These are phyloP conservation scores for Boletus rufocinnamomeus DNA, from an alignment of 768 basidiomycete species.

Conservation along the genomic window DNA sequence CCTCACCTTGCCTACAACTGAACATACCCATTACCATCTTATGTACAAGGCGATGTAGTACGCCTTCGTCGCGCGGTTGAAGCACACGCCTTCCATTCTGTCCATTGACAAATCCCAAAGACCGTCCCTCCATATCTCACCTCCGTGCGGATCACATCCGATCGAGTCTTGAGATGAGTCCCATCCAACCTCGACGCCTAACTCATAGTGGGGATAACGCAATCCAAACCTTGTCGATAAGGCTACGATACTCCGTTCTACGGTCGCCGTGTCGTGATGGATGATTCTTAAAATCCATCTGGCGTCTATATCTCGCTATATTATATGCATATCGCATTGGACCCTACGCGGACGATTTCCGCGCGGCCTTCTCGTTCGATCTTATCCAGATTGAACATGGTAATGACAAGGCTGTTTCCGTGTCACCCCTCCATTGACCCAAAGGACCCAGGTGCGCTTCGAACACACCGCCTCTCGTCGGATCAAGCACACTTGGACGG, in stretches of 20 bases:
- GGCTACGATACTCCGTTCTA: conserved; percentile 10
- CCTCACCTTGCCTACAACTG: neutral
- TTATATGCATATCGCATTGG: conserved; percentile 20
- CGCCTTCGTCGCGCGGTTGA: conserved; percentile 1
- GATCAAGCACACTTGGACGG: conserved; percentile 14
- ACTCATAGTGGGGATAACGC: conserved; percentile 11
- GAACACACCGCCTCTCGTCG: conserved; percentile 5
- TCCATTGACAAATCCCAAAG: neutral
- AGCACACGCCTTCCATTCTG: conserved; percentile 25
- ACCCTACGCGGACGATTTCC: conserved; percentile 26
- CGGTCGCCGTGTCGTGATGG: conserved; percentile 10
- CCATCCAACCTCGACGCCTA: neutral
- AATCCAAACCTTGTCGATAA: conserved; percentile 20
- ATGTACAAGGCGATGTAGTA: conserved; percentile 17
- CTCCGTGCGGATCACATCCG: conserved; percentile 24
- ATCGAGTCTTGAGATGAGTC: conserved; percentile 5
- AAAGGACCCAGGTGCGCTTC: neutral
- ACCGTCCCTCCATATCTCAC: conserved; percentile 10
- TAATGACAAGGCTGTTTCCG: conserved; percentile 4
- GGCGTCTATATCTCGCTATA: conserved; percentile 17
- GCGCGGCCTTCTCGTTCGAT: conserved; percentile 14
- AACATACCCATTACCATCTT: neutral
- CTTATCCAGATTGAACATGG: neutral
- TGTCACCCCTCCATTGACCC: neutral
- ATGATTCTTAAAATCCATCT: conserved; percentile 8